Percentiles rank a stretch among this genome's conserved stretches.
phyloP scores from a whole-genome alignment of 2,329 filamentous ascomycete species.

The Scleromitrula shiraiana region DNA sequence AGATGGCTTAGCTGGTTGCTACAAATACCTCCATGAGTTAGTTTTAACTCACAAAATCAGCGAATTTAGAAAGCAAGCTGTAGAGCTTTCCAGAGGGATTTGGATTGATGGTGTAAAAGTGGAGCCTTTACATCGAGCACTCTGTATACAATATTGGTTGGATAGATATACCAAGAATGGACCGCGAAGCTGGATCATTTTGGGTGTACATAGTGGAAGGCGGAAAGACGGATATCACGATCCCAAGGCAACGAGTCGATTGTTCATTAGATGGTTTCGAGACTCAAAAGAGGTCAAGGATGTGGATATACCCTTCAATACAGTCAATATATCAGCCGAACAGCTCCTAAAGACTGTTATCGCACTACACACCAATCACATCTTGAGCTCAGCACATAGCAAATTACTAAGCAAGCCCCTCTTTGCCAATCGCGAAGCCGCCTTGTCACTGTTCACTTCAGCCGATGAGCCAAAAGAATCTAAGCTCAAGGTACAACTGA shows the following conservation, averaged over 20 bases:
- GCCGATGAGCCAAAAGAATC: slow-evolving; percentile 58
- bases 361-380: slow-evolving; percentile 63
- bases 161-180: slow-evolving; percentile 47
- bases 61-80: slow-evolving; percentile 70
- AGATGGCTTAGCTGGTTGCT: slow-evolving; percentile 71
- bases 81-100: slow-evolving; percentile 56
- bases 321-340: slow-evolving; percentile 63
- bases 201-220: slow-evolving; percentile 67
- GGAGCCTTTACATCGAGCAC: slow-evolving; percentile 69
- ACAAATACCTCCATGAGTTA: slow-evolving; percentile 79
- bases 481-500: slow-evolving; percentile 60
- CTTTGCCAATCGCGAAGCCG: slow-evolving; percentile 52
- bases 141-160: slow-evolving; percentile 89
- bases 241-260: slow-evolving; percentile 41
- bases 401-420: slow-evolving; percentile 52
- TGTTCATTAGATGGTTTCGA: slow-evolving; percentile 74
- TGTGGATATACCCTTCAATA: slow-evolving; percentile 58
- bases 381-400: slow-evolving; percentile 58
- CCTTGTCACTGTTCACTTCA: slow-evolving; percentile 50
- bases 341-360: slow-evolving; percentile 65
- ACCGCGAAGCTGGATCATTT: slow-evolving; percentile 82
- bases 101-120: slow-evolving; percentile 76
- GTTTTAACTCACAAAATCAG: slow-evolving; percentile 85
- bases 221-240: slow-evolving; percentile 35
- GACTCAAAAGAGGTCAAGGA: slow-evolving; percentile 68